A percentile compares a stretch with the other conserved stretches of the same genome.
These are phyloP conservation scores for Tricholoma bakamatsutake DNA, from an alignment of 768 basidiomycete species.

Conservation along the genomic window DNA sequence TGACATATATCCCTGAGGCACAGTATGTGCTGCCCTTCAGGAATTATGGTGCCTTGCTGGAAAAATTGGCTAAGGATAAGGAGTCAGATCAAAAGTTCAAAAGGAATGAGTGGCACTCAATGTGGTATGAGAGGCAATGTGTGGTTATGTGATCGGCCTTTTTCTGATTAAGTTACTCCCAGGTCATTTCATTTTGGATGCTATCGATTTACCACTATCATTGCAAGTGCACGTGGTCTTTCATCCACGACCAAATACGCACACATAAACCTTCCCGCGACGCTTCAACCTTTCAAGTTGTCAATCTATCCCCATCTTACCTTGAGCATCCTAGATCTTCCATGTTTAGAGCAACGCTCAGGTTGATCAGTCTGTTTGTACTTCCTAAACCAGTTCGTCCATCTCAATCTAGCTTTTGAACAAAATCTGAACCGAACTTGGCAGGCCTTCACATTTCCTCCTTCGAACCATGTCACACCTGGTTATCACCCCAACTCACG, in stretches of 20 bases:
- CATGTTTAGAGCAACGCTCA: constrained; percentile 14
- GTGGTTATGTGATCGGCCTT: no score
- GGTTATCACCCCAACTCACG: background rate
- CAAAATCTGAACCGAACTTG: background rate
- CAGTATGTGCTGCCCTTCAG: no score
- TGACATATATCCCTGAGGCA: no score
- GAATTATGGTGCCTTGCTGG: no score
- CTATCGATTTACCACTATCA: no score
- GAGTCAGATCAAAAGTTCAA: no score
- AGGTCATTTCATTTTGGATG: no score
- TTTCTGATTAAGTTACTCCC: no score
- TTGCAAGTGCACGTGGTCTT: no score
- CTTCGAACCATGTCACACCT: background rate
- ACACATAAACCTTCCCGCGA: background rate
- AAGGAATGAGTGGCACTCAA: no score
- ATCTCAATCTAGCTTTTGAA: background rate
- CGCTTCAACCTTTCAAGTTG: background rate
- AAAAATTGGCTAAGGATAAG: no score
- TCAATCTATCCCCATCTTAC: background rate
- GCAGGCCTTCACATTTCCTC: constrained; percentile 8
- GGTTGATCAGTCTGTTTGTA: constrained; percentile 14
- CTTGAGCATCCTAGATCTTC: background rate
- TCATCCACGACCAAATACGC: background rate
- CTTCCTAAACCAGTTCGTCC: constrained; percentile 16
- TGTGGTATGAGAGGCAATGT: no score